Conservation (phyloP, 164 flowering plant species). For the Umbellularia californica region DNA sequence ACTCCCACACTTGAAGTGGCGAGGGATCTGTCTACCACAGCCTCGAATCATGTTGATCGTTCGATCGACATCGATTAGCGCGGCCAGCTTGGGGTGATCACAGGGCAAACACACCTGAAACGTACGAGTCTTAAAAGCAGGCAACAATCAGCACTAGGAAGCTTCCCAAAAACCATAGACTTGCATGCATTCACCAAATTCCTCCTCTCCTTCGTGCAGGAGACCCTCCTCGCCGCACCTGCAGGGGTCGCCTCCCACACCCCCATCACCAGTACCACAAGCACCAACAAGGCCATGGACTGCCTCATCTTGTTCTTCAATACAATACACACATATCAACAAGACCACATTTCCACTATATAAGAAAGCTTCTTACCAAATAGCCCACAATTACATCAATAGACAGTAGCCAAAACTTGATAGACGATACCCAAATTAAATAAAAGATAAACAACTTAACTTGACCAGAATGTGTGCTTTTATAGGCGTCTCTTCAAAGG, state of each 20-base stretch:
- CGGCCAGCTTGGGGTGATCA: constrained; percentile 25
- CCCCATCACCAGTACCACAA: not conserved
- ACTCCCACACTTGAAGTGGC: constrained; percentile 11
- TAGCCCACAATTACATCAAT: not conserved
- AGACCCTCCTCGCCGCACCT: not conserved
- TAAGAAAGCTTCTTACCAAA: not conserved
- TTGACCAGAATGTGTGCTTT: too few species aligned
- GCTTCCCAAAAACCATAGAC: constrained; percentile 18
- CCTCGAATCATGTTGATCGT: constrained; percentile 7
- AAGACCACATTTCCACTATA: not conserved
- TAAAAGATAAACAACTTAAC: too few species aligned
- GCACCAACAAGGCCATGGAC: not conserved
- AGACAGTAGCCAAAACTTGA: not conserved
- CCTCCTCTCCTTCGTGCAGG: not conserved
- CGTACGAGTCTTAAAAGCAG: constrained; percentile 17
- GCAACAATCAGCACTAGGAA: constrained; percentile 23
- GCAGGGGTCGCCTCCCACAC: not conserved
- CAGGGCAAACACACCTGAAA: constrained; percentile 23
- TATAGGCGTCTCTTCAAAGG: too few species aligned
- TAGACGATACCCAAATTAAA: too few species aligned
- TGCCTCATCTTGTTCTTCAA: not conserved
- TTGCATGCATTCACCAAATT: constrained; percentile 10
- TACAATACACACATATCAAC: not conserved
- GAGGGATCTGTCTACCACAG: constrained; percentile 9
- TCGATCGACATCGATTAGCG: constrained; percentile 19